Evolutionary conservation across 2,329 filamentous ascomycete species (phyloP), one percentile per base, ranked within the genome.

Genomic region (Chaetomium sp.): DNA sequence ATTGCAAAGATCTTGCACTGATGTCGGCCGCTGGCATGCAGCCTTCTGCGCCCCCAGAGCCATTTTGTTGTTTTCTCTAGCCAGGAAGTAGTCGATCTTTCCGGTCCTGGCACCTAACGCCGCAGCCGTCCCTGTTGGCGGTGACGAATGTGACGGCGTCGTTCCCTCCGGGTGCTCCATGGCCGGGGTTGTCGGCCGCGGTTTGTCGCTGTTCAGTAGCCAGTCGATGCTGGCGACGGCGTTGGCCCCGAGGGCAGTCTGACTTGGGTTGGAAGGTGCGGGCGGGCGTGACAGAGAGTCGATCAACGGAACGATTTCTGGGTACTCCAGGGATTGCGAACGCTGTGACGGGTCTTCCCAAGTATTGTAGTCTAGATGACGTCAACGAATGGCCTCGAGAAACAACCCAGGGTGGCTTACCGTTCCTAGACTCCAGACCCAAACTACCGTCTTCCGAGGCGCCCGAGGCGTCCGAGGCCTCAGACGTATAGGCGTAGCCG

Each of bases 11-110:
- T 53, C 59, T 49, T 67, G 57, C 1, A 68, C 60, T 9, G 67
- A 63, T 2, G 64, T 63, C 3, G 35, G 33, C 4, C 57, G 67
- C 2, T 31, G 10, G 4, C 13, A n/a, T 12, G 25, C 9, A 6
- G 25, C 9, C 53, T 59, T 63, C 29, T 54, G 62, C 4, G 49
- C 35, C n/a, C 33, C 53, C 4, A 66, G n/a, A 2, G 49, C 16
- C 10, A 56, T 31, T 57, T 70, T 74, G 64, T 75, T 75, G 2
- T 65, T 59, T 49, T 72, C 70, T 8, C 73, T 67, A 12, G 73
- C 73, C 5, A 62, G 64, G 31, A 74, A 74, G 50, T 66, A 73
- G n/a, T 71, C 71, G 4, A 47, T 9, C 53, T 74, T 74, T 4
- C 72, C 72, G 4, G 68, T 66, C 57, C 64, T 72, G 10, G 42